A percentile compares a stretch with the other conserved stretches of the same genome.
Conservation (phyloP, 1,284 basidiomycete species). For the Phlebopus sp. region DNA sequence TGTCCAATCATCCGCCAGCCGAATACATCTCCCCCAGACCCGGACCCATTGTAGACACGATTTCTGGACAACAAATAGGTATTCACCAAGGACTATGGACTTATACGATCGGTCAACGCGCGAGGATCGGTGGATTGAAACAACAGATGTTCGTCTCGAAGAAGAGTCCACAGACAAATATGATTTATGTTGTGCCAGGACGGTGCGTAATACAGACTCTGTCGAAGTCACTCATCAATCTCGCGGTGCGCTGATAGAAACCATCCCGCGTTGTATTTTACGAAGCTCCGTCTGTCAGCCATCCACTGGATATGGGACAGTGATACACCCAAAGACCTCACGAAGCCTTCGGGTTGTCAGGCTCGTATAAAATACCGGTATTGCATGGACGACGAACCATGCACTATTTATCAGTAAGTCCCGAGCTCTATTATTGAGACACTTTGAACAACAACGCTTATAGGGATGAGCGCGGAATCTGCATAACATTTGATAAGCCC, state of each 20-base stretch:
- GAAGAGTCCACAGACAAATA: conserved; percentile 65
- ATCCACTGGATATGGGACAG: conserved; percentile 80
- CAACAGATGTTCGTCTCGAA: conserved; percentile 72
- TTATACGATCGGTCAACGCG: conserved; percentile 86
- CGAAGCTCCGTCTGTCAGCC: conserved; percentile 42
- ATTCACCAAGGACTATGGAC: conserved; percentile 80
- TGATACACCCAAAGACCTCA: conserved; percentile 47
- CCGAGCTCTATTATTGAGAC: neutral
- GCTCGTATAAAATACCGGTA: conserved; percentile 71
- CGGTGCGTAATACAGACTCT: conserved; percentile 44
- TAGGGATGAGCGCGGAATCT: conserved; percentile 30
- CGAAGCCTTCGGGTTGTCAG: conserved; percentile 42
- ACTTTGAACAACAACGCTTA: neutral
- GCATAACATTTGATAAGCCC: conserved; percentile 54
- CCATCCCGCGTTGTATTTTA: conserved; percentile 63
- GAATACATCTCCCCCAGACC: conserved; percentile 73
- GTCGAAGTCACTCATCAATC: neutral
- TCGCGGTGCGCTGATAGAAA: conserved; percentile 38
- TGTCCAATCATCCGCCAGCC: conserved; percentile 42
- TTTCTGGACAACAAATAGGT: conserved; percentile 54
- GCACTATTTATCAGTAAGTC: conserved; percentile 35
- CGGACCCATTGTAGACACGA: conserved; percentile 64
- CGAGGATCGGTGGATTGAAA: conserved; percentile 62
- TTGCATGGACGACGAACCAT: conserved; percentile 58
- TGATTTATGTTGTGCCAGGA: conserved; percentile 75